Conservation (phyloP, 2,329 filamentous ascomycete species). For the Nigrospora osmanthi region DNA sequence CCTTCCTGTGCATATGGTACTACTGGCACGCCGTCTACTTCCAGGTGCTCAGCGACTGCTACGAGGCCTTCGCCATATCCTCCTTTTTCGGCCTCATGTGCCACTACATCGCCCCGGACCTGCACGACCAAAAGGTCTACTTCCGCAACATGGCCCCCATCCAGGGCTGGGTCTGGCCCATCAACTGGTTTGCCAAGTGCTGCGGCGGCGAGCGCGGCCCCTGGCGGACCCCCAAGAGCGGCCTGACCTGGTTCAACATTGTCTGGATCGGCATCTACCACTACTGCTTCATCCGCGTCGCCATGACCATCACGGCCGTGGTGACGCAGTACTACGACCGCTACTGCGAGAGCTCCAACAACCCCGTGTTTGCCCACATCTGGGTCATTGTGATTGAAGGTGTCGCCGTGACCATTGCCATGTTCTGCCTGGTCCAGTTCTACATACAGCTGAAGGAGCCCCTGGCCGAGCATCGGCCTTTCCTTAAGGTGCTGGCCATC, state of each 20-base stretch:
- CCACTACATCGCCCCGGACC: slow-evolving; percentile 67
- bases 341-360: slow-evolving; percentile 75
- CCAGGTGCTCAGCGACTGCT: slow-evolving; percentile 73
- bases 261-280: slow-evolving; percentile 79
- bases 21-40: slow-evolving; percentile 78
- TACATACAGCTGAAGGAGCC: slow-evolving; percentile 69
- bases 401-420: slow-evolving; percentile 68
- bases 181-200: slow-evolving; percentile 63
- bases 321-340: slow-evolving; percentile 58
- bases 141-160: slow-evolving; percentile 61
- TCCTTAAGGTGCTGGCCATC: slow-evolving; percentile 77
- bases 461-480: slow-evolving; percentile 61
- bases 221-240: slow-evolving; percentile 69
- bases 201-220: slow-evolving; percentile 61
- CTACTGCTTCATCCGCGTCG: slow-evolving; percentile 73
- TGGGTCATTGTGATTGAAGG: slow-evolving; percentile 71
- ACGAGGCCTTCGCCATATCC: slow-evolving; percentile 82
- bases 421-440: slow-evolving; percentile 85
- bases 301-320: slow-evolving; percentile 73
- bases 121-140: slow-evolving; percentile 76
- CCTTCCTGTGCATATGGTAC: slow-evolving; percentile 65
- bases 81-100: slow-evolving; percentile 81
- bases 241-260: slow-evolving; percentile 86
- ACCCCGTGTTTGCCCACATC: slow-evolving; percentile 72
- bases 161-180: slow-evolving; percentile 67